A percentile compares a stretch with the other conserved stretches of the same genome.
phyloP scores from a whole-genome alignment of 2,329 filamentous ascomycete species.

The Fusarium xylarioides region DNA sequence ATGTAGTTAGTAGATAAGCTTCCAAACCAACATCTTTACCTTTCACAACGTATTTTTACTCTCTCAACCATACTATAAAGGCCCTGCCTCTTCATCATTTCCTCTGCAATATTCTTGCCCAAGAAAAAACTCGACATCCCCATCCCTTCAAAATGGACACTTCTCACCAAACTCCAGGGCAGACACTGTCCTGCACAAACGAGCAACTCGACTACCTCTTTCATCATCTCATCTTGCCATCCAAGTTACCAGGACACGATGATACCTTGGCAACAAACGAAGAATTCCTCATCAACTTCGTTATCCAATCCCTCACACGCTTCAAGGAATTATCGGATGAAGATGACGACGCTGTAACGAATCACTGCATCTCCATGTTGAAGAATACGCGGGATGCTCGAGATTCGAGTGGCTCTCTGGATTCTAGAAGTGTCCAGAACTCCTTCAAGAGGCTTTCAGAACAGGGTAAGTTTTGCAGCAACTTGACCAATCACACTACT shows the following conservation, averaged over 20 bases:
- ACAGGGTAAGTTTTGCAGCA: not conserved
- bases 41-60: fast-evolving
- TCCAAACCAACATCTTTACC: fast-evolving
- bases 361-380: not conserved
- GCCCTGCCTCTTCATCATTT: fast-evolving
- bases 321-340: not conserved
- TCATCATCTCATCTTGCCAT: not conserved
- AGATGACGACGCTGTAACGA: not conserved
- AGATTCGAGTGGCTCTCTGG: not conserved
- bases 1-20: fast-evolving
- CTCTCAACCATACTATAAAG: fast-evolving
- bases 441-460: not conserved
- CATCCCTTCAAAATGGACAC: not conserved
- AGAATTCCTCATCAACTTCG: not conserved
- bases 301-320: not conserved
- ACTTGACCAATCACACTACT: not conserved
- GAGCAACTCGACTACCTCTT: not conserved
- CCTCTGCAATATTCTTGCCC: not conserved
- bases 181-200: not conserved
- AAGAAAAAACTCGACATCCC: not conserved
- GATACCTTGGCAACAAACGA: not conserved
- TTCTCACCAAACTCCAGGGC: not conserved
- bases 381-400: not conserved
- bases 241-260: not conserved
- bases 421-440: not conserved